Evolutionary conservation across 2,329 filamentous ascomycete genomes (phyloP), one percentile per base, ranked within the genome.

Genomic region (Penicillium crustosum): DNA sequence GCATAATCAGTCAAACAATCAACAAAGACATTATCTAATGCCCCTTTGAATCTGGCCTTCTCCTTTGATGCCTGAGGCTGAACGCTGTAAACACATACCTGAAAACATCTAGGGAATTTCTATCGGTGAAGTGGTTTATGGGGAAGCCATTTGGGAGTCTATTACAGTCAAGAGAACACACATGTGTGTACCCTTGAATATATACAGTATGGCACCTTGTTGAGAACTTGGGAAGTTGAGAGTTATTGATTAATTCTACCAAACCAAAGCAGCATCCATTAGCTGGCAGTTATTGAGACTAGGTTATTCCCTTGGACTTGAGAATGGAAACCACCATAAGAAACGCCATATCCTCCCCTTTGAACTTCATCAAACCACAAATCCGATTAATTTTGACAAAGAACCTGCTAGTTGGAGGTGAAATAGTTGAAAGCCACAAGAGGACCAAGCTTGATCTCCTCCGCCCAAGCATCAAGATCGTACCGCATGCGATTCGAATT

Each of bases 381-480:
- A 21, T 15, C n/a, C n/a, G 6, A 38, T 35, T 6, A 6, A 19
- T 3, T n/a, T 27, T 19, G 41, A 48, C 3, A 12, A 25, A 27
- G 8, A 23, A 19, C 7, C 7, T 6, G 13, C 50, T 64, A 71
- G 52, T 70, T 70, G 57, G 64, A 69, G 2, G 39, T 55, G 55
- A 78, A 78, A 55, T 75, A 79, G 60, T 77, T 78, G 10, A 66
- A 66, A 25, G 75, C 77, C 42, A 78, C 13, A 13, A 68, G 47
- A 17, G 61, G 53, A 1, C 72, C 75, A 19, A 79, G 64, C 19
- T 66, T 64, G 10, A 68, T 63, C 41, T 68, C 59, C 63, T 71
- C 73, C 61, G 71, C 75, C 69, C 75, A 81, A 0, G 61, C 65
- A 49, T 78, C 77, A 47, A 80, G 60, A 55, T 79, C 70, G 60